Conservation (phyloP, 768 basidiomycete genomes). For the Lentinula sp. region DNA sequence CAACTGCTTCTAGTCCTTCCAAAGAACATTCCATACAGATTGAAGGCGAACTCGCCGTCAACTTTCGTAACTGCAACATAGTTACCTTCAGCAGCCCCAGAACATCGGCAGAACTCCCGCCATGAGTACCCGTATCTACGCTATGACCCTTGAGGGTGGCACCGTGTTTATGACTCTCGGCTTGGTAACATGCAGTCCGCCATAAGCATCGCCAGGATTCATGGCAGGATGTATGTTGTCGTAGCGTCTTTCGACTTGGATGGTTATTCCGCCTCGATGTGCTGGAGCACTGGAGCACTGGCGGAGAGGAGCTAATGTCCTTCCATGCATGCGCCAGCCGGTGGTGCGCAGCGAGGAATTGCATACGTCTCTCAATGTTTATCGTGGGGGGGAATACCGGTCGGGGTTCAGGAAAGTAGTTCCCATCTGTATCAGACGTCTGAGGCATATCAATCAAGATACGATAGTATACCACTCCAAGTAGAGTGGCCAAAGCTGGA, state of each 20-base stretch:
- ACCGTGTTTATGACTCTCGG: slow-evolving; percentile 22
- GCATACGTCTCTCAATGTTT: slow-evolving; percentile 32
- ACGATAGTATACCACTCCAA: slow-evolving; percentile 52
- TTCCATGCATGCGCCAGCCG: slow-evolving; percentile 53
- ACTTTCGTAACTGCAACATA: slow-evolving; percentile 32
- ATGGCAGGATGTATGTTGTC: slow-evolving; percentile 44
- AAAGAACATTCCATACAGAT: slow-evolving; percentile 38
- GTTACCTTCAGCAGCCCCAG: slow-evolving; percentile 47
- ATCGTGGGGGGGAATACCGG: slow-evolving; percentile 23
- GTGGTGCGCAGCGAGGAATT: slow-evolving; percentile 51
- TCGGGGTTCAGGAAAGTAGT: slow-evolving; percentile 20
- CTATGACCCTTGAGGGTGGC: neutral
- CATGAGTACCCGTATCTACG: neutral
- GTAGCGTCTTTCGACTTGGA: slow-evolving; percentile 12
- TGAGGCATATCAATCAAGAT: slow-evolving; percentile 28
- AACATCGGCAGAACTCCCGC: slow-evolving; percentile 42
- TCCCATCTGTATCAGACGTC: slow-evolving; percentile 9
- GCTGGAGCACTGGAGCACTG: slow-evolving; percentile 13
- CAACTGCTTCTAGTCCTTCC: slow-evolving; percentile 37
- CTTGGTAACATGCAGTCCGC: slow-evolving; percentile 42
- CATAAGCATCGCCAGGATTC: slow-evolving; percentile 45
- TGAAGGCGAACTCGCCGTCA: slow-evolving; percentile 23
- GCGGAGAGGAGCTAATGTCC: slow-evolving; percentile 39
- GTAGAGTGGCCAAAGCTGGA: slow-evolving; percentile 26
- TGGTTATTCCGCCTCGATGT: neutral